Evolutionary conservation across 257 asterid species (phyloP).

Genomic region (Penstemon davidsonii): DNA sequence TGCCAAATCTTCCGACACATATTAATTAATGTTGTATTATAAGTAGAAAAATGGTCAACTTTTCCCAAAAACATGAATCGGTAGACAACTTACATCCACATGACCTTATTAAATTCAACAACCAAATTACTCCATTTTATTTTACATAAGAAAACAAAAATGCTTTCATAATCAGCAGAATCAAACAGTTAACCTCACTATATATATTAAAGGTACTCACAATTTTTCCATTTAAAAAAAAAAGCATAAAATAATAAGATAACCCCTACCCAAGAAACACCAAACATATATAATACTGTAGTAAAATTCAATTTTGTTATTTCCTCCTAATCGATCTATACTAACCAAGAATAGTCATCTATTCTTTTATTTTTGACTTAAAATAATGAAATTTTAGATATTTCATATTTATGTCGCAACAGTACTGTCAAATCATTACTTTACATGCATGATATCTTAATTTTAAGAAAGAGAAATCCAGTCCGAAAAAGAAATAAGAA

Average conservation of each 20-base stretch:
- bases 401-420: too few species aligned
- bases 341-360: too few species aligned
- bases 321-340: too few species aligned
- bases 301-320: too few species aligned
- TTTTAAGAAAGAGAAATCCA: too few species aligned
- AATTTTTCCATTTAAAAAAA: background rate
- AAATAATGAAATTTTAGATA: too few species aligned
- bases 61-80: constrained; percentile 25
- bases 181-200: constrained; percentile 26
- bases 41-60: constrained; percentile 27
- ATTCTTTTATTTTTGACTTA: too few species aligned
- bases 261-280: constrained; percentile 21
- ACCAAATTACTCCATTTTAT: constrained; percentile 21
- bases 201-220: background rate
- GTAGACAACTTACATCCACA: constrained; percentile 20
- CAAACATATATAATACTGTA: background rate
- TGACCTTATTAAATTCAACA: constrained; percentile 31
- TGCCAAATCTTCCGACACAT: constrained; percentile 55
- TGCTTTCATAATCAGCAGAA: constrained; percentile 25
- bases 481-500: too few species aligned
- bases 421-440: too few species aligned
- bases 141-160: constrained; percentile 28
- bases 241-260: constrained; percentile 26
- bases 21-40: constrained; percentile 26
- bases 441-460: too few species aligned